Conservation (phyloP, 768 basidiomycete species). For the Naganishia randhawae region DNA sequence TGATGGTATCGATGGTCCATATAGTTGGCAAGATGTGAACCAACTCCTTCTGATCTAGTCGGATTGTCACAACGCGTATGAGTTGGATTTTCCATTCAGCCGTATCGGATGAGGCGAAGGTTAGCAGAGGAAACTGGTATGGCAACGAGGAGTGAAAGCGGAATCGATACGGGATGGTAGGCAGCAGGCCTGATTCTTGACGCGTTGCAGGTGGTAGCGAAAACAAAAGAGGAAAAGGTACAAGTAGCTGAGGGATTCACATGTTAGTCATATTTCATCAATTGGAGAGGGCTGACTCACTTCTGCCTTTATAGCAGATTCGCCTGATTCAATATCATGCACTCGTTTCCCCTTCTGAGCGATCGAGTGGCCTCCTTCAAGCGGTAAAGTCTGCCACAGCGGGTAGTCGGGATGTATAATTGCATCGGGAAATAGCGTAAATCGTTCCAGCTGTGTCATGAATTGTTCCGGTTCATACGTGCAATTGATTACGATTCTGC, state of each 20-base stretch:
- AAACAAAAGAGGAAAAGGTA: constrained; percentile 12
- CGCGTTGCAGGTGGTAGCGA: background rate
- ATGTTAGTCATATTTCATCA: background rate
- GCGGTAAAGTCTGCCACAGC: constrained; percentile 9
- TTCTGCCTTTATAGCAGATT: constrained; percentile 2
- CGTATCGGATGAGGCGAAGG: constrained; percentile 15
- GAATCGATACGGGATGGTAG: constrained; percentile 9
- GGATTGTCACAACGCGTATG: constrained; percentile 7
- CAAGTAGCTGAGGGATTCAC: background rate
- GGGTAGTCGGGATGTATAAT: constrained; percentile 12
- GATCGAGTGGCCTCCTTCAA: constrained; percentile 6
- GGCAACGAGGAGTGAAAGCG: constrained; percentile 14
- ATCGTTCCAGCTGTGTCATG: constrained; percentile 2
- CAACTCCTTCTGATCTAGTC: constrained; percentile 7
- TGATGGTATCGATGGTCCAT: constrained; percentile 1
- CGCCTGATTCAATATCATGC: background rate
- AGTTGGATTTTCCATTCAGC: constrained; percentile 15
- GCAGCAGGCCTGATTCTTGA: constrained; percentile 2
- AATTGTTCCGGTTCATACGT: background rate
- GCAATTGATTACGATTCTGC: constrained; percentile 6
- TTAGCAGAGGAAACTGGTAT: constrained; percentile 5
- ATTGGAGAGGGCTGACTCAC: background rate
- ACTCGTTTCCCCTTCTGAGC: constrained; percentile 8
- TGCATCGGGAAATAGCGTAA: constrained; percentile 2
- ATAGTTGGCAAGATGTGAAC: background rate